Evolutionary conservation across 805 yeast species (phyloP).

Genomic region (Metschnikowia lunata): DNA sequence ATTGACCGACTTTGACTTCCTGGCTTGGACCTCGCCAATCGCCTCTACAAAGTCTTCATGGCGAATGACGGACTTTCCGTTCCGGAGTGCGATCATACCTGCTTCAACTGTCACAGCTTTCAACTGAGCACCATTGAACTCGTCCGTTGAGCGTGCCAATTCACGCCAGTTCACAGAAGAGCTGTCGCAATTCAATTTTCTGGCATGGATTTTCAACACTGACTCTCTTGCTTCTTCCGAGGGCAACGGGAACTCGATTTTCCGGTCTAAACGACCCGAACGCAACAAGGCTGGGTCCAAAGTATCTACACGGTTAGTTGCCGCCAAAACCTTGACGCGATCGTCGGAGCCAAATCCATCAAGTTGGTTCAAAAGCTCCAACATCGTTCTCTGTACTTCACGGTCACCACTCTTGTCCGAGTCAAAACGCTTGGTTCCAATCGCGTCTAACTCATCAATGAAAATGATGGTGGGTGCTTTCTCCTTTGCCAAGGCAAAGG

Average conservation of each 20-base stretch:
- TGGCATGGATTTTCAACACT: constrained; percentile 92
- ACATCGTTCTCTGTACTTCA: constrained; percentile 22
- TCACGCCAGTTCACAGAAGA: constrained; percentile 95
- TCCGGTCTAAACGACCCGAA: constrained; percentile 21
- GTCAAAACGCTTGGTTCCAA: constrained; percentile 21
- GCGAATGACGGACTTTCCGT: constrained; percentile 83
- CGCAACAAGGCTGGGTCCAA: constrained; percentile 22
- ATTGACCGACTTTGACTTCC: constrained; percentile 91
- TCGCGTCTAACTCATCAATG: constrained; percentile 22
- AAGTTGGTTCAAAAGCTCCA: constrained; percentile 21
- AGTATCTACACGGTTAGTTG: constrained; percentile 20
- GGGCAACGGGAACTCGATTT: constrained; percentile 87
- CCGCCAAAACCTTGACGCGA: constrained; percentile 42
- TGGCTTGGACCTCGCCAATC: constrained; percentile 95
- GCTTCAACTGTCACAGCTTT: constrained; percentile 99
- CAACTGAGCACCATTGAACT: constrained; percentile 97
- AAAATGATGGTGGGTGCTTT: constrained; percentile 22
- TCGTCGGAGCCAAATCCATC: constrained; percentile 21
- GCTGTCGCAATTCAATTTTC: constrained; percentile 88
- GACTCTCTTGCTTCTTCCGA: constrained; percentile 97
- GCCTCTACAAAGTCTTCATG: constrained; percentile 99
- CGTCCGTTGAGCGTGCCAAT: constrained; percentile 96
- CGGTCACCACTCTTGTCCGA: constrained; percentile 21
- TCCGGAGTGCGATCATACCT: constrained; percentile 98
- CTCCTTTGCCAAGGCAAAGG: constrained; percentile 21